Conservation (phyloP, 805 yeast genomes). For the Kluyveromyces lactis region DNA sequence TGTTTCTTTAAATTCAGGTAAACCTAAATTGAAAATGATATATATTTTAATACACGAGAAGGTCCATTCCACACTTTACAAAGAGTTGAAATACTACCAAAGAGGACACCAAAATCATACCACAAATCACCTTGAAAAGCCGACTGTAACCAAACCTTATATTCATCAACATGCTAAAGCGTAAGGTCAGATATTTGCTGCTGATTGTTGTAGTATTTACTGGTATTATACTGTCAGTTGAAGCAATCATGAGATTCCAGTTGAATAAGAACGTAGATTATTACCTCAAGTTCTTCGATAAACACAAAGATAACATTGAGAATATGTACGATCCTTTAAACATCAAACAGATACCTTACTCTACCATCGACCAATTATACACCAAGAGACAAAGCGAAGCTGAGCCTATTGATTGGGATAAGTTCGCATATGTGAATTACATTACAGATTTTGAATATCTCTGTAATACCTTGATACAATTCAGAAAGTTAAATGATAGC, state of each 20-base stretch:
- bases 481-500: conserved; percentile 29
- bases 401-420: conserved; percentile 29
- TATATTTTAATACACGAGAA: no score
- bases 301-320: conserved; percentile 20
- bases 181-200: conserved; percentile 16
- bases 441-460: conserved; percentile 44
- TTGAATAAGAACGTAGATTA: conserved; percentile 23
- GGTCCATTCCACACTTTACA: no score
- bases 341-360: conserved; percentile 13
- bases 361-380: conserved; percentile 8
- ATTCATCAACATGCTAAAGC: conserved; percentile 15
- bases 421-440: conserved; percentile 47
- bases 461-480: conserved; percentile 40
- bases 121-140: no score
- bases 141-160: no score
- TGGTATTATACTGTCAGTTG: conserved; percentile 11
- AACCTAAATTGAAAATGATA: no score
- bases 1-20: no score
- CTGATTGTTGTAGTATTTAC: conserved; percentile 7
- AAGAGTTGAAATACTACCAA: no score
- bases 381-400: not conserved
- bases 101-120: no score
- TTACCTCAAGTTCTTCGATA: conserved; percentile 21
- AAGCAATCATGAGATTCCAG: conserved; percentile 23
- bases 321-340: conserved; percentile 13